phyloP scores from a whole-genome alignment of 2,329 filamentous ascomycete genomes.

The Penicillium griseofulvum region DNA sequence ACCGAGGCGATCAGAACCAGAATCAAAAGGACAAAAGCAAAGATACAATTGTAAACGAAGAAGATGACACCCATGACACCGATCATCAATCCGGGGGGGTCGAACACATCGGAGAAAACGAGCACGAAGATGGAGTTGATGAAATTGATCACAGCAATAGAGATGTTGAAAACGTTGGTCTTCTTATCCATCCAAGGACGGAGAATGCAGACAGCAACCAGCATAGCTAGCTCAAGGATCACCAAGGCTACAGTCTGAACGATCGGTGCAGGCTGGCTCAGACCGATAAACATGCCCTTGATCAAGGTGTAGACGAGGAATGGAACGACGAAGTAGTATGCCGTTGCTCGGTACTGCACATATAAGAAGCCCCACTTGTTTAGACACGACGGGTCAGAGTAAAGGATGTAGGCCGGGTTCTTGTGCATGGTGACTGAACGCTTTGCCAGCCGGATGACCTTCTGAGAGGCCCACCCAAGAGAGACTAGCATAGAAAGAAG shows the following conservation, averaged over 20 bases:
- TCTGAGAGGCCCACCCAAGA: constrained; percentile 80
- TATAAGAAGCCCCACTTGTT: constrained; percentile 99
- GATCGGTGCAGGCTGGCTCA: constrained; percentile 67
- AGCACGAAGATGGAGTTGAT: constrained; percentile 85
- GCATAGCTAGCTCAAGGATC: constrained; percentile 73
- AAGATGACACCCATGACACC: constrained; percentile 87
- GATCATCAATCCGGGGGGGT: constrained; percentile 75
- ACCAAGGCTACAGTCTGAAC: constrained; percentile 80
- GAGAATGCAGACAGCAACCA: constrained; percentile 75
- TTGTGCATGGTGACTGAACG: constrained; percentile 88
- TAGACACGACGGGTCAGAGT: constrained; percentile 86
- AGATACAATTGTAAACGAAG: constrained; percentile 82
- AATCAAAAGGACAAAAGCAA: constrained; percentile 76
- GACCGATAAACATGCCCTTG: constrained; percentile 85
- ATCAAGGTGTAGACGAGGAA: constrained; percentile 74
- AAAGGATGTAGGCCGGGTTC: constrained; percentile 95
- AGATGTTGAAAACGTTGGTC: constrained; percentile 94
- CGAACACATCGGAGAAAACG: constrained; percentile 83
- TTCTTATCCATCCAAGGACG: constrained; percentile 99
- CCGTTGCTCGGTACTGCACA: constrained; percentile 91
- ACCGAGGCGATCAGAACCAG: constrained; percentile 74
- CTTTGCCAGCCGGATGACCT: constrained; percentile 84
- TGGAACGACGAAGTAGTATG: constrained; percentile 91
- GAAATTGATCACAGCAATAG: constrained; percentile 87
- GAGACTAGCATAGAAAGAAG: constrained; percentile 75